Conservation (phyloP, 257 asterid species). For the Solanum chilense region DNA sequence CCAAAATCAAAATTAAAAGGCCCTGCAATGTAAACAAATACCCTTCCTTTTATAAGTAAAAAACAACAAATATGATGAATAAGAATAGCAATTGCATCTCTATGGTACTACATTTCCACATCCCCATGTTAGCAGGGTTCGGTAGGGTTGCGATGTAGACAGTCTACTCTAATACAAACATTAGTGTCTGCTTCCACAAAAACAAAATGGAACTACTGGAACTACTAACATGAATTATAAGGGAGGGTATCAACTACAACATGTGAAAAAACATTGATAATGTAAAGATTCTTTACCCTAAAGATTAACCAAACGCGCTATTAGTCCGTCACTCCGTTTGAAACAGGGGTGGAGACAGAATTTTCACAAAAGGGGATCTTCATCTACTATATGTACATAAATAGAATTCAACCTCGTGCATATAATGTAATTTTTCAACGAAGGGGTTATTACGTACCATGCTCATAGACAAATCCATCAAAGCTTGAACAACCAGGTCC, state of each 20-base stretch:
- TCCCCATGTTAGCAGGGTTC: not conserved
- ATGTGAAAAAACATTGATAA: not conserved
- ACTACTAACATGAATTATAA: not conserved
- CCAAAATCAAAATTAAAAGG: slow-evolving; percentile 83
- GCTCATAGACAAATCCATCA: slow-evolving; percentile 91
- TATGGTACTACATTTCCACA: not conserved
- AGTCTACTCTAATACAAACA: not conserved
- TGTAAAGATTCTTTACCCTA: not conserved
- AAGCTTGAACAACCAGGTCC: slow-evolving; percentile 99
- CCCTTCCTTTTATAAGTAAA: not conserved
- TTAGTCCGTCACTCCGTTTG: not conserved
- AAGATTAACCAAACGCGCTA: not conserved
- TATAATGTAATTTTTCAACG: not conserved
- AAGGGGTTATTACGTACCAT: slow-evolving; percentile 21
- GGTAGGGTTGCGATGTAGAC: not conserved
- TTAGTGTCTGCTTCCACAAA: not conserved
- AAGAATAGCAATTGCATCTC: not conserved
- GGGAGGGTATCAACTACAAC: not conserved
- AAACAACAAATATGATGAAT: not conserved
- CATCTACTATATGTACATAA: not conserved
- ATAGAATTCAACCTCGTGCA: not conserved
- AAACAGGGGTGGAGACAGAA: not conserved
- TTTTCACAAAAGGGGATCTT: not conserved
- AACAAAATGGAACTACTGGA: not conserved
- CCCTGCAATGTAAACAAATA: slow-evolving; percentile 33